Conservation (phyloP, 2,329 filamentous ascomycete species). For the Blastomyces parvus region DNA sequence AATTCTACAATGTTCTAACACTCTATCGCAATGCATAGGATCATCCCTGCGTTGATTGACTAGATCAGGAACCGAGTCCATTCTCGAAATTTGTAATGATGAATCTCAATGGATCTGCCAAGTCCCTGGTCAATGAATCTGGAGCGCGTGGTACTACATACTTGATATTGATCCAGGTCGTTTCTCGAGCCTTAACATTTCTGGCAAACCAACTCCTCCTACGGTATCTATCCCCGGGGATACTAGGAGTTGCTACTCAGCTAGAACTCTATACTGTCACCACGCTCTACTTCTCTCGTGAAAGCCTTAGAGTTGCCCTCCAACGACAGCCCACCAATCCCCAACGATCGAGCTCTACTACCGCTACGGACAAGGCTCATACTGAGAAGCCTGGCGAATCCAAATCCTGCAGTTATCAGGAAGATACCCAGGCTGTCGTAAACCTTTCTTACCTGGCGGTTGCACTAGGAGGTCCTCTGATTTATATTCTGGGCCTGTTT, state of each 20-base stretch:
- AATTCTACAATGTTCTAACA: background rate
- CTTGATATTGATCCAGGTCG: slow-evolving; percentile 78
- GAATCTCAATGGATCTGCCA: background rate
- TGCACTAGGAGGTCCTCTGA: slow-evolving; percentile 55
- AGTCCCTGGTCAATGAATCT: background rate
- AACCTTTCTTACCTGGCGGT: slow-evolving; percentile 81
- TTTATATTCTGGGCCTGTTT: slow-evolving; percentile 53
- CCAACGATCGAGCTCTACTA: slow-evolving; percentile 6
- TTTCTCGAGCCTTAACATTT: slow-evolving; percentile 83
- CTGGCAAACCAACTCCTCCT: slow-evolving; percentile 83
- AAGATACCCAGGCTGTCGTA: slow-evolving; percentile 60
- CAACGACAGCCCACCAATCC: slow-evolving; percentile 56
- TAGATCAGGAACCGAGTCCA: background rate
- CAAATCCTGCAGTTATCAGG: slow-evolving; percentile 19
- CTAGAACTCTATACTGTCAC: slow-evolving; percentile 88
- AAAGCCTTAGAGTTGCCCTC: slow-evolving; percentile 82
- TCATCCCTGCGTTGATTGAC: background rate
- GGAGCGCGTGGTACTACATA: slow-evolving; percentile 65
- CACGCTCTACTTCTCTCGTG: slow-evolving; percentile 87
- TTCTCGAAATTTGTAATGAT: background rate
- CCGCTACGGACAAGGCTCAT: slow-evolving; percentile 12
- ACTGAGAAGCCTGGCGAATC: slow-evolving; percentile 19
- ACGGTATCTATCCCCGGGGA: slow-evolving; percentile 72
- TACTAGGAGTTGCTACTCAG: slow-evolving; percentile 78
- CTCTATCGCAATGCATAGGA: background rate